Conservation (phyloP, 164 flowering plant genomes). For the Chloranthus sessilifolius region DNA sequence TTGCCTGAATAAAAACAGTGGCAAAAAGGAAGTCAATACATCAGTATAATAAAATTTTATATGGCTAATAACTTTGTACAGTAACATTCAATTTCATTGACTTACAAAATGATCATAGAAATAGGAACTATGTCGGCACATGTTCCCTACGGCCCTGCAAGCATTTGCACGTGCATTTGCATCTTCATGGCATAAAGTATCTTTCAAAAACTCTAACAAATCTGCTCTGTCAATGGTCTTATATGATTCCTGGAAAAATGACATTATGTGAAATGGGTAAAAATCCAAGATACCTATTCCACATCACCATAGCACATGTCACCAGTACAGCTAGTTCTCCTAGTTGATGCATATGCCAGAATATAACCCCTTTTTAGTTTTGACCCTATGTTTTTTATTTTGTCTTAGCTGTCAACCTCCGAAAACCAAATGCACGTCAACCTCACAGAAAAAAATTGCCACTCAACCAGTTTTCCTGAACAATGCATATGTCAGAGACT, state of each 20-base stretch:
- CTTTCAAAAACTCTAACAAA: conserved; percentile 48
- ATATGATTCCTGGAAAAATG: conserved; percentile 63
- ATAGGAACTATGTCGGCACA: conserved; percentile 90
- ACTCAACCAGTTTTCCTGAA: too few relatives aligned
- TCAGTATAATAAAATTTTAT: neutral
- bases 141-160: conserved; percentile 97
- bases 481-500: too few relatives aligned
- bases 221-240: conserved; percentile 65
- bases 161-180: conserved; percentile 82
- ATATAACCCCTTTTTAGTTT: too few relatives aligned
- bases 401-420: too few relatives aligned
- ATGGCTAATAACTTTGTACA: neutral
- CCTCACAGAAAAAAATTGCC: too few relatives aligned
- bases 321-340: too few relatives aligned
- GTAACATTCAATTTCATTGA: conserved; percentile 1
- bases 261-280: neutral
- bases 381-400: too few relatives aligned
- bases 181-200: conserved; percentile 73
- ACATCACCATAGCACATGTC: too few relatives aligned
- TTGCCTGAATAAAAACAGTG: conserved; percentile 38
- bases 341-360: too few relatives aligned
- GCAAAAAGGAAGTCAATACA: neutral
- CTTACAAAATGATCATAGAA: conserved; percentile 71
- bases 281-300: too few relatives aligned
- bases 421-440: too few relatives aligned